These are phyloP conservation scores for Aureobasidium musti DNA, from an alignment of 2,329 filamentous ascomycete species.

Conservation along the genomic window DNA sequence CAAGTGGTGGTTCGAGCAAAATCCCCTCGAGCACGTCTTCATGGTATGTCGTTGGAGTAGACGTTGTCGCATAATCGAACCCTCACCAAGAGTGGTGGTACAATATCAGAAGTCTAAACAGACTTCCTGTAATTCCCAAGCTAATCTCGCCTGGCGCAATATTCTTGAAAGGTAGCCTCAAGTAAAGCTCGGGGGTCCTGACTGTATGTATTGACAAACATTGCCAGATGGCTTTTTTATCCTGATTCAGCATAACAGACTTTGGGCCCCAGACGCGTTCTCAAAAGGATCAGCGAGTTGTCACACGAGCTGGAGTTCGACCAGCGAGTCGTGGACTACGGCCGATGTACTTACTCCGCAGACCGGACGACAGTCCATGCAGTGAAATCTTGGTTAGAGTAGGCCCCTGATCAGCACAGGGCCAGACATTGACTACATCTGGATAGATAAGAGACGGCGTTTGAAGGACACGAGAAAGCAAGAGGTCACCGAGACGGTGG, in stretches of 20 bases:
- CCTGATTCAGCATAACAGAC: slow-evolving; percentile 7
- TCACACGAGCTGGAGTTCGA: slow-evolving; percentile 4
- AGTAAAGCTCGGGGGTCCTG: slow-evolving; percentile 1
- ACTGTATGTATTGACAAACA: not conserved
- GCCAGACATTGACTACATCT: not conserved
- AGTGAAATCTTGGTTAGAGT: not conserved
- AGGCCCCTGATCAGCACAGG: slow-evolving; percentile 5
- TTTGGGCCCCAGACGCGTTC: not conserved
- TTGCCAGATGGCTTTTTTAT: not conserved
- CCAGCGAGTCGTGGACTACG: slow-evolving; percentile 8
- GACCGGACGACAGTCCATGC: slow-evolving; percentile 5
- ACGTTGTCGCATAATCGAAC: not conserved
- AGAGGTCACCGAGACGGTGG: slow-evolving; percentile 9
- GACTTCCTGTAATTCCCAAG: slow-evolving; percentile 1
- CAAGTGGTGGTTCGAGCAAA: not conserved
- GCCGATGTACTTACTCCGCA: not conserved
- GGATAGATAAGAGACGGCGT: slow-evolving; percentile 10
- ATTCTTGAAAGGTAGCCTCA: not conserved
- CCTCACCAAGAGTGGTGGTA: not conserved
- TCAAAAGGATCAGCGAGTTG: not conserved
- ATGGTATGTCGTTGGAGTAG: not conserved
- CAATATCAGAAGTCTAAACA: slow-evolving; percentile 1
- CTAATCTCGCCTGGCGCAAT: not conserved
- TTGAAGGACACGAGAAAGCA: not conserved
- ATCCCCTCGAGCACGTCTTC: not conserved